Evolutionary conservation across 2,329 filamentous ascomycete genomes (phyloP), one percentile per base, ranked within the genome.

Genomic region (Arachnomyces sp.): DNA sequence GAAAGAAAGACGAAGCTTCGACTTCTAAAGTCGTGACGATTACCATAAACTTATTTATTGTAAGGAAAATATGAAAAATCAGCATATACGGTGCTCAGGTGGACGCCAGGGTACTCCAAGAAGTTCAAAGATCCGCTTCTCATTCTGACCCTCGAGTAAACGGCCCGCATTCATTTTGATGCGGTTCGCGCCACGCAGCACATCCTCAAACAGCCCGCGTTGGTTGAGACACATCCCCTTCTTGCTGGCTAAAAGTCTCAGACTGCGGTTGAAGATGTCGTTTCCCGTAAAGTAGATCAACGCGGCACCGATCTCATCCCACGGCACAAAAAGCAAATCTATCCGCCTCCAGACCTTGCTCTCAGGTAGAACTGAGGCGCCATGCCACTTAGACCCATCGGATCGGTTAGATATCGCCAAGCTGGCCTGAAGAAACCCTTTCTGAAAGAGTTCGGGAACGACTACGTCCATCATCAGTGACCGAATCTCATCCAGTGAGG

Each of bases 221-320:
- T 95, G 89, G 51, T 95, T 95, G 40, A 96, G 59, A 37, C 84
- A 68, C 86, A 93, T 88, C 0, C 79, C 77, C 63, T 86, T 92
- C 62, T 79, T 87, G 30, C 79, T 77, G 11, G 88, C 87, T 47
- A 95, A 61, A 12, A 93, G 64, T 47, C 90, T 69, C 59, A 95
- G 77, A 55, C 86, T 93, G 12, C 89, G 73, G 60, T 95, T 95
- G 67, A 95, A 95, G 28, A 95, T 83, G 57, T 95, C 89, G 51
- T 95, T 92, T 1, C 90, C 90, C 0, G 90, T 95, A 55, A 95
- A 96, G 57, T 95, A 95, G n/a, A 95, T 75, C 45, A 95, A 59
- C 0, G 89, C 88, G 0, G 86, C 89, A 1, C 90, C 90, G 37
- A 87, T 72, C 60, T 95, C 82, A 2, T 75, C 69, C 50, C 80